Evolutionary conservation across 1,284 basidiomycete genomes (phyloP).

Genomic region (Anthracocystis walkeri): DNA sequence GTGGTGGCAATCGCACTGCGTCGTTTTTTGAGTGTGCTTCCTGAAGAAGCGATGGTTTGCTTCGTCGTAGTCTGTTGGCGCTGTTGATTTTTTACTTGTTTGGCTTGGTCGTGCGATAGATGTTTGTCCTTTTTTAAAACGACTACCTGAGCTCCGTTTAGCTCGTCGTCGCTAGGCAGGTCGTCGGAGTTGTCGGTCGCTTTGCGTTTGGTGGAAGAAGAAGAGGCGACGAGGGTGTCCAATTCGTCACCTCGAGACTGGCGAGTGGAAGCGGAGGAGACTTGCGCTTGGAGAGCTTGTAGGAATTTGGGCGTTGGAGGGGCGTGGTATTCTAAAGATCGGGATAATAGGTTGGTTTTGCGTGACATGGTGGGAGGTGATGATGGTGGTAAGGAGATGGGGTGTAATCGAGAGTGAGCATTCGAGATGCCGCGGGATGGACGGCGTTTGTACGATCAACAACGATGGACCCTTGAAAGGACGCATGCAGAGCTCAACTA

Average conservation of each 20-base stretch:
- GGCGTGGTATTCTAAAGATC: conserved; percentile 34
- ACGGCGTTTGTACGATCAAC: no score
- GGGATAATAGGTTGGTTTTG: conserved; percentile 24
- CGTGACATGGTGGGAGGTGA: conserved; percentile 23
- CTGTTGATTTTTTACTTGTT: conserved; percentile 4
- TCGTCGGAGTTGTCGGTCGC: background rate
- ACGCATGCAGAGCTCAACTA: no score
- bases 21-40: no score
- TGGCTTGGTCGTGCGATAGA: conserved; percentile 47
- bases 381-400: background rate
- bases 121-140: conserved; percentile 61
- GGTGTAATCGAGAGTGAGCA: no score
- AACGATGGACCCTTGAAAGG: background rate
- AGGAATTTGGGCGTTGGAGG: conserved; percentile 39
- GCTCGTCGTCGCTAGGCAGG: conserved; percentile 45
- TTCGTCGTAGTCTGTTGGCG: background rate
- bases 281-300: conserved; percentile 39
- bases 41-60: background rate
- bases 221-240: conserved; percentile 22
- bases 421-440: background rate
- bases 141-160: conserved; percentile 57
- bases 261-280: conserved; percentile 7
- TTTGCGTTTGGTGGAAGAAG: conserved; percentile 14
- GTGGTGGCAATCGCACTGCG: background rate
- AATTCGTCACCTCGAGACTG: conserved; percentile 11